Evolutionary conservation across 1,139 yeast genomes (phyloP).

Genomic region (Candida sp.): DNA sequence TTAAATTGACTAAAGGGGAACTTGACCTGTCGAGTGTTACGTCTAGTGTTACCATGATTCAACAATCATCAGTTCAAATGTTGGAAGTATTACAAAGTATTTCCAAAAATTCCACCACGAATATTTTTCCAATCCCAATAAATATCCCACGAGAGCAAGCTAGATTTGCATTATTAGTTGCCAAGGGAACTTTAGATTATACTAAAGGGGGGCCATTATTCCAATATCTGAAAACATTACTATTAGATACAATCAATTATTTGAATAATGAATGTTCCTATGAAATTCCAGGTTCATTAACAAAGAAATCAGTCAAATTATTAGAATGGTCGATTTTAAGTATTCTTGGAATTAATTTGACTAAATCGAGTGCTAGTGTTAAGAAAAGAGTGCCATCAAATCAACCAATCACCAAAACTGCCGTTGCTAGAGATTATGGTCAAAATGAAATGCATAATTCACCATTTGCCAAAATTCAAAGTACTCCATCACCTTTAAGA

Average conservation of each 20-base stretch:
- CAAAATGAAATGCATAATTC: background rate
- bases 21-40: slow-evolving; percentile 24
- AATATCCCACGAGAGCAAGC: slow-evolving; percentile 71
- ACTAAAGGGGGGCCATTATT: slow-evolving; percentile 81
- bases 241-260: slow-evolving; percentile 46
- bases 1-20: slow-evolving; percentile 26
- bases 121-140: slow-evolving; percentile 60
- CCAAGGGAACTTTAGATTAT: slow-evolving; percentile 79
- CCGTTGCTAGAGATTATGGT: slow-evolving; percentile 17
- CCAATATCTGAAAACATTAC: slow-evolving; percentile 59
- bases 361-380: slow-evolving; percentile 11
- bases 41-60: slow-evolving; percentile 56
- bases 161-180: slow-evolving; percentile 64
- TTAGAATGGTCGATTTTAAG: slow-evolving; percentile 58
- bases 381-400: slow-evolving; percentile 16
- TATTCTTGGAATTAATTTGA: slow-evolving; percentile 37
- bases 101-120: slow-evolving; percentile 35
- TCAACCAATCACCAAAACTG: slow-evolving; percentile 22
- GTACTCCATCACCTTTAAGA: slow-evolving; percentile 2
- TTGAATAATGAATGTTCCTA: slow-evolving; percentile 48
- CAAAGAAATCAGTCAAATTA: slow-evolving; percentile 51
- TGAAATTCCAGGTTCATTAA: slow-evolving; percentile 59
- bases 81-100: slow-evolving; percentile 56
- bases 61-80: slow-evolving; percentile 70
- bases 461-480: background rate